These are phyloP conservation scores for Nitzschia palea DNA, from an alignment of 108 stramenopile genomes.

Conservation along the genomic window DNA sequence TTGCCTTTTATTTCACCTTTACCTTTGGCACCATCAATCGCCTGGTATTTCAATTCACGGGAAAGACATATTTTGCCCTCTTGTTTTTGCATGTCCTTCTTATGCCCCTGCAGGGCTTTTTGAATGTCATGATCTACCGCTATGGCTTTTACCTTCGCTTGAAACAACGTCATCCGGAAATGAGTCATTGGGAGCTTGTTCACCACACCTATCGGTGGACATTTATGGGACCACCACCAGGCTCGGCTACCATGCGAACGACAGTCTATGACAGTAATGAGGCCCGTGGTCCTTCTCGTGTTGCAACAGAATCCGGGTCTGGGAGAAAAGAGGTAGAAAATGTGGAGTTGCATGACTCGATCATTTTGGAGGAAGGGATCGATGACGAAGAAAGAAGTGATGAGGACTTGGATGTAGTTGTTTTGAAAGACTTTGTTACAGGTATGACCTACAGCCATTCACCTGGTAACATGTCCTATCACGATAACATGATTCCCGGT, in stretches of 20 bases:
- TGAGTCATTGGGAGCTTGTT: not conserved
- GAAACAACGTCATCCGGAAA: conserved; percentile 15
- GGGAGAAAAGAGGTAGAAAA: not conserved
- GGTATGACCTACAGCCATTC: not conserved
- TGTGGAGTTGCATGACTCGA: not conserved
- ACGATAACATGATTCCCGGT: no score
- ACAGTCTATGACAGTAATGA: not conserved
- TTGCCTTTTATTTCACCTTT: conserved; percentile 14
- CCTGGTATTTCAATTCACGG: not conserved
- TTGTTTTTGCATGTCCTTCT: conserved; percentile 7
- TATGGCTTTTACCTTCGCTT: conserved; percentile 14
- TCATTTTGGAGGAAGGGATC: no score
- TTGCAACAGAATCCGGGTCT: not conserved
- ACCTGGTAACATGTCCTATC: no score
- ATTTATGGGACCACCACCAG: conserved; percentile 19
- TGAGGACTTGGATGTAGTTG: not conserved
- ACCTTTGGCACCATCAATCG: conserved; percentile 18
- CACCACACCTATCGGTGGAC: conserved; percentile 15
- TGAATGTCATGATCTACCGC: conserved; percentile 20
- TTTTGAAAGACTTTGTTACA: not conserved
- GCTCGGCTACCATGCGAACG: not conserved
- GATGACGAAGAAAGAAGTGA: no score
- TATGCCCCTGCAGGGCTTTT: conserved; percentile 23
- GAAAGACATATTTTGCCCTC: conserved; percentile 5
- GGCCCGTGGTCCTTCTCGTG: not conserved